Base-by-base conservation (phyloP, 805 yeast species). In the Jamesozyma gamospora region DNA sequence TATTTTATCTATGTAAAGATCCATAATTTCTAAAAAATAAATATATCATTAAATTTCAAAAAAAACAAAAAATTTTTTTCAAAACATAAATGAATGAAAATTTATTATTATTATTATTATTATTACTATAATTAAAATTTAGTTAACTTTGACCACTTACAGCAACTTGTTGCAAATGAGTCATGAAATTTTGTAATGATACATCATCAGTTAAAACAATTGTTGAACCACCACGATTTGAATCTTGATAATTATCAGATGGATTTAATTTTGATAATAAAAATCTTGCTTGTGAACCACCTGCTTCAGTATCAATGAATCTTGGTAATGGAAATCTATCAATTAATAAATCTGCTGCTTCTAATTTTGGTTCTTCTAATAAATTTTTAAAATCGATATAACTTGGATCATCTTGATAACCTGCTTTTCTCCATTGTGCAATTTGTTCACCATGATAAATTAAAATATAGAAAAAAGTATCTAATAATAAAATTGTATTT, bases 251-350 rank as follows among this genome's bases (percentile, higher is more conserved):
- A 30, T 88, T 80, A 47, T 83, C 86, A 35, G 95, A 82, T 31
- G 98, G 98, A 63, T 94, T 92, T 62, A 92, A 76, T 65, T 87
- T 92, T 24, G 96, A 85, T 63, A 86, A 78, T 63, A 92, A 72
- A 72, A 92, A 92, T 66, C 99, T 79, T 2, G 97, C 96, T 66
- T 92, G 99, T 13, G 96, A 88, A 41, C 96, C 96, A 53, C 98
- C 97, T 53, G 90, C 96, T 60, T 90, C 96, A 43, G 96, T 86
- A 53, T 90, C 95, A 51, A 92, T 88, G 58, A 90, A 92, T 65
- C 98, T 77, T 35, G 99, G 99, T 56, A 92, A 71, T 52, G 99
- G 99, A 77, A 86, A 90, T 58, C 99, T 75, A 58, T 92, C 97
- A 29, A 82, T 76, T 53, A 92, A 75, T 48, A 94, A 70, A 52